A percentile compares a stretch with the other conserved stretches of the same genome.
phyloP scores from a whole-genome alignment of 78 protist genomes.

The Bigelowiella natans region DNA sequence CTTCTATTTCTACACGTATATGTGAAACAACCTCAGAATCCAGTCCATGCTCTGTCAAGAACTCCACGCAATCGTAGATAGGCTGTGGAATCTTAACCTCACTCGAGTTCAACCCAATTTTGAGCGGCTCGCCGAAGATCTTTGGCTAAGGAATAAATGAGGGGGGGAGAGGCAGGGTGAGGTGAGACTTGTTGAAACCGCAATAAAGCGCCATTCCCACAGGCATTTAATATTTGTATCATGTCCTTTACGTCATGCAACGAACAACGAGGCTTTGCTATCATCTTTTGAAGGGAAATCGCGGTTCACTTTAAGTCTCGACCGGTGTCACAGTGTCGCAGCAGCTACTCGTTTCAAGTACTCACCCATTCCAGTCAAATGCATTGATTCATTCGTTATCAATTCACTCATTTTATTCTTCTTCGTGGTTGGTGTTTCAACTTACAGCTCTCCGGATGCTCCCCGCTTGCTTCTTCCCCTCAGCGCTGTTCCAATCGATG shows the following conservation, averaged over 20 bases:
- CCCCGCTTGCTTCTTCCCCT: neutral
- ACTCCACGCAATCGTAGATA: neutral
- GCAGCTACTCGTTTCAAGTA: too few relatives aligned
- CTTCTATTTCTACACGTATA: neutral
- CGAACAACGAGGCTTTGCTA: too few relatives aligned
- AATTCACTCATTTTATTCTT: too few relatives aligned
- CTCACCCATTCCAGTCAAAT: too few relatives aligned
- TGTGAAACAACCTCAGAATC: neutral
- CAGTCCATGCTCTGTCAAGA: neutral
- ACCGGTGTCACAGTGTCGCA: too few relatives aligned
- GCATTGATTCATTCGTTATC: too few relatives aligned
- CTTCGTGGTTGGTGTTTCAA: too few relatives aligned
- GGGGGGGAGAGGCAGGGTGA: neutral
- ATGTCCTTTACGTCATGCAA: too few relatives aligned
- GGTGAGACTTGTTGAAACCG: neutral
- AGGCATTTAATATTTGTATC: too few relatives aligned
- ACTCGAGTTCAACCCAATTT: neutral
- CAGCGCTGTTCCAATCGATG: neutral
- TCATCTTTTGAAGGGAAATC: too few relatives aligned
- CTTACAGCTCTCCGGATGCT: neutral
- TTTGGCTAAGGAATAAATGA: neutral
- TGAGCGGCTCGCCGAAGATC: neutral
- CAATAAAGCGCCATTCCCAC: too few relatives aligned
- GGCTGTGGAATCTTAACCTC: neutral
- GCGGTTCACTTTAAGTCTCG: too few relatives aligned